A percentile compares a stretch with the other conserved stretches of the same genome.
These are phyloP conservation scores for Fusarium liriodendri DNA, from an alignment of 2,329 filamentous ascomycete species.

Conservation along the genomic window DNA sequence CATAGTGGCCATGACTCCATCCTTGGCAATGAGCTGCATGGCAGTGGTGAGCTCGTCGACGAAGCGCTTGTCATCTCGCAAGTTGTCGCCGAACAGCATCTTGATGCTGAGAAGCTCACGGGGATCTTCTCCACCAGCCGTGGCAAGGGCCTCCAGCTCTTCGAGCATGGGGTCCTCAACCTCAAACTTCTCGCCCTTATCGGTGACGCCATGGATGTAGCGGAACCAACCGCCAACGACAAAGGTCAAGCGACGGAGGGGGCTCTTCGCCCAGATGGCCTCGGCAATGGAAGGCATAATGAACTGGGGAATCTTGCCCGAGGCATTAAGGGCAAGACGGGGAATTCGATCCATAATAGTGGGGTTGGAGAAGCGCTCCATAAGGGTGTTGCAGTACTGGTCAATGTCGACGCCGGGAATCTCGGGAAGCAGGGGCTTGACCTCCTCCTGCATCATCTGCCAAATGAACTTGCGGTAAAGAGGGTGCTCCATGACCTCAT, in stretches of 20 bases:
- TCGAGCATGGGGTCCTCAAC: conserved; percentile 62
- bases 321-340: conserved; percentile 62
- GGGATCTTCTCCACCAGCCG: conserved; percentile 56
- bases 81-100: conserved; percentile 62
- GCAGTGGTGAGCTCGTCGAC: conserved; percentile 58
- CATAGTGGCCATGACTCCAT: conserved; percentile 61
- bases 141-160: conserved; percentile 58
- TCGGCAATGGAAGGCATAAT: conserved; percentile 61
- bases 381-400: conserved; percentile 63
- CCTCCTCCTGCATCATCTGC: conserved; percentile 67
- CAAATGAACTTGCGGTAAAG: conserved; percentile 59
- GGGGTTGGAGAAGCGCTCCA: conserved; percentile 67
- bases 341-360: conserved; percentile 67
- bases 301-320: conserved; percentile 65
- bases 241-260: conserved; percentile 61
- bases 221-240: conserved; percentile 62
- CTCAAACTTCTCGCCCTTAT: conserved; percentile 55
- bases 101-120: conserved; percentile 56
- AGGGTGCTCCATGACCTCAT: conserved; percentile 64
- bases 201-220: conserved; percentile 62
- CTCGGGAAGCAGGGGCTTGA: conserved; percentile 62
- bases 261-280: conserved; percentile 57
- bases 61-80: conserved; percentile 61
- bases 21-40: conserved; percentile 58
- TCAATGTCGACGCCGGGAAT: conserved; percentile 64